Evolutionary conservation across 108 stramenopile genomes (phyloP), one percentile per base, ranked within the genome.

Genomic region (Bacterosira constricta): DNA sequence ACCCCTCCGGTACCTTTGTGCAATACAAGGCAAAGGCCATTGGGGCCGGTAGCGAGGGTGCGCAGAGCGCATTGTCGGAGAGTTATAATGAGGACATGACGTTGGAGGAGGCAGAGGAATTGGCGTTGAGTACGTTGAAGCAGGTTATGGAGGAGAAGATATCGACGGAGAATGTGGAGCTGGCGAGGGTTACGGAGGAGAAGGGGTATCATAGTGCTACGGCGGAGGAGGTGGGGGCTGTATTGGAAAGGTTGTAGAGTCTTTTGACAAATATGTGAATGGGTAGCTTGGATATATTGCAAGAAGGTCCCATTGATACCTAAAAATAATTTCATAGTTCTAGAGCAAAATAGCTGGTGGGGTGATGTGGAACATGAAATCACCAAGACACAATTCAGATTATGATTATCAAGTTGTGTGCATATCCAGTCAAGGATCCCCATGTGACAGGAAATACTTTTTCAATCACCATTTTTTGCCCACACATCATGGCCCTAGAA

Each of bases 61-160:
- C 99, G 20, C 97, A 98, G 75, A 87, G 83, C 63, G 96, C 95
- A 55, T 58, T 99, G 30, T 84, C 92, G 76, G 99, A 99, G 81
- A 86, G 85, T 55, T 99, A 97, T 74, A 91, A 86, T 45, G 95
- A 96, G 60, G 82, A 82, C 37, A 86, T 99, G 88, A 96, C 98
- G 1, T 70, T 99, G 70, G 84, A 86, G 50, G 98, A 99, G 66
- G 99, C 98, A 7, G 96, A 98, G 79, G 85, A 91, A 15, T 80
- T 98, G 65, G 96, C 96, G 0, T 71, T 98, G 62, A 80, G 70
- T 44, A 96, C 96, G 7, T 83, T 99, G 69, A 98, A 98, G 80
- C 96, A 97, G 83, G 98, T 99, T 47, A 99, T 99, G 99, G 99
- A 99, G 84, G 99, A 99, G 79, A 98, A 97, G 83, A 95, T 99